Conservation (phyloP, 176 grass and related monocot genomes). For the Oryza longistaminata region DNA sequence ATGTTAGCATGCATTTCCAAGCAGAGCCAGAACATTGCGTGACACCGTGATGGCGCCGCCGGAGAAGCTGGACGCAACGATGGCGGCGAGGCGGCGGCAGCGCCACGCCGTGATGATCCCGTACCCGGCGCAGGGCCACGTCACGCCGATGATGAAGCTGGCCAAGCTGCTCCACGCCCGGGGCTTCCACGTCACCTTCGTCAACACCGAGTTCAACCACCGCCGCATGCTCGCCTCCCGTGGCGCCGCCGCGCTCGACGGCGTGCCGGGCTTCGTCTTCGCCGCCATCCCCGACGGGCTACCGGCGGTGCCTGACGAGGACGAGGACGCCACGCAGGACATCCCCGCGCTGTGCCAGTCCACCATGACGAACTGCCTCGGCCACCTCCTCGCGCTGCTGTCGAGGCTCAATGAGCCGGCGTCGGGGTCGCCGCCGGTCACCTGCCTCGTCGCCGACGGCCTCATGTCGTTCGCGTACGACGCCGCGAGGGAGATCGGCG, state of each 20-base stretch:
- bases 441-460: conserved; percentile 41
- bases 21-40: too few species aligned
- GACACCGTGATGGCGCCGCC: conserved; percentile 4
- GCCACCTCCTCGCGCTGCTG: too few species aligned
- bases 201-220: conserved; percentile 69
- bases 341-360: conserved; percentile 41
- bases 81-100: too few species aligned
- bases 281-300: conserved; percentile 40
- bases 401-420: neutral
- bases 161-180: conserved; percentile 62
- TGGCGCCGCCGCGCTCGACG: neutral
- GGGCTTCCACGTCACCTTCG: conserved; percentile 68
- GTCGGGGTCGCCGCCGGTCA: neutral
- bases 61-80: neutral
- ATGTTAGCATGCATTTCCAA: too few species aligned
- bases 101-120: conserved; percentile 58
- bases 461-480: conserved; percentile 41
- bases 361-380: conserved; percentile 42
- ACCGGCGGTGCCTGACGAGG: too few species aligned
- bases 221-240: conserved; percentile 23
- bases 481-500: conserved; percentile 35
- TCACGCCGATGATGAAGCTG: conserved; percentile 68
- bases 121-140: conserved; percentile 61
- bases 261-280: conserved; percentile 27
- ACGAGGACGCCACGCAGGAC: conserved; percentile 57